These are phyloP conservation scores for Penicillium angulare DNA, from an alignment of 495 filamentous ascomycete species.

Conservation along the genomic window DNA sequence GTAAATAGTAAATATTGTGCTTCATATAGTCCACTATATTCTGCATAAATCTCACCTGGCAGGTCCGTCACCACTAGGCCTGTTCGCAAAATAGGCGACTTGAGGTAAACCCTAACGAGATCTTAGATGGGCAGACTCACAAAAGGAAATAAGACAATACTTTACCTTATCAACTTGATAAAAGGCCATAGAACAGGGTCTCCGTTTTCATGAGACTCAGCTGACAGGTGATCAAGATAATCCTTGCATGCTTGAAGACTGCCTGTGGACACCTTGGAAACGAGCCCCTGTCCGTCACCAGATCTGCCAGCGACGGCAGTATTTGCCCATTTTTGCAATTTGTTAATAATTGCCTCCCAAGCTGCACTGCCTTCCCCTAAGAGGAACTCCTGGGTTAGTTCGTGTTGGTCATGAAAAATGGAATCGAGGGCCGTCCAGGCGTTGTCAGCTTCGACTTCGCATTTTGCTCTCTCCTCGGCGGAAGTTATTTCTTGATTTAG, in stretches of 20 bases:
- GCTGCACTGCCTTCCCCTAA: background rate
- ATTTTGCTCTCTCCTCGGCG: slow-evolving; percentile 10
- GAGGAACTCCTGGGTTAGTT: background rate
- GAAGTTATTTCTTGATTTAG: background rate
- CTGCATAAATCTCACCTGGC: slow-evolving; percentile 23
- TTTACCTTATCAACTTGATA: slow-evolving; percentile 32
- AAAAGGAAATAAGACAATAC: background rate
- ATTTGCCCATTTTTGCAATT: background rate
- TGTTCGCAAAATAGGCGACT: slow-evolving; percentile 22
- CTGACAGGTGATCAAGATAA: slow-evolving; percentile 19
- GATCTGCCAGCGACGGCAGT: background rate
- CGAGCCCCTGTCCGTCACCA: background rate
- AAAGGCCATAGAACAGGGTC: slow-evolving; percentile 32
- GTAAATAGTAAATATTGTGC: background rate
- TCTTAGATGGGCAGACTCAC: background rate
- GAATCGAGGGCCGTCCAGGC: slow-evolving; percentile 21
- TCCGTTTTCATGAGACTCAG: background rate
- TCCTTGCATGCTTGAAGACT: slow-evolving; percentile 10
- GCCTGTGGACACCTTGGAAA: background rate
- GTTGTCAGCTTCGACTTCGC: slow-evolving; percentile 2
- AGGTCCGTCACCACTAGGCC: slow-evolving; percentile 34
- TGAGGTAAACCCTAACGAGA: slow-evolving; percentile 28
- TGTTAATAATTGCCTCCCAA: background rate
- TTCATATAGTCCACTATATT: background rate
- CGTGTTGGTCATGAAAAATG: slow-evolving; percentile 12